Conservation (phyloP, 768 basidiomycete species). For the Phlebiopsis flavidoalba region DNA sequence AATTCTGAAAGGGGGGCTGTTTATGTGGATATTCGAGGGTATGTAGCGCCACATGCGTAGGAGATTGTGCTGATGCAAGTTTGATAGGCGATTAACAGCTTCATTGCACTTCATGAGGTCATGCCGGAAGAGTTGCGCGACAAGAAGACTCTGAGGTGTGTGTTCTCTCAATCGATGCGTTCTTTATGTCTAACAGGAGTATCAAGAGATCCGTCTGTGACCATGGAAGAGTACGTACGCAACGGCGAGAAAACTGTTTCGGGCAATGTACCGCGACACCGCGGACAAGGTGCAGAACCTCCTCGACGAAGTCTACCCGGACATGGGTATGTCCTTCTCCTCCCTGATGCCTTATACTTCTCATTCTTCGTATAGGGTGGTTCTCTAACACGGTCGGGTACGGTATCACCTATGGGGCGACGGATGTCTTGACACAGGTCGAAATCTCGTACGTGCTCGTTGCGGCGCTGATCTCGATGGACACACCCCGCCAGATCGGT, state of each 20-base stretch:
- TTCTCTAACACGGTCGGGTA: conserved; percentile 52
- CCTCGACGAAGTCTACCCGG: conserved; percentile 52
- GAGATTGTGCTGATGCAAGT: not conserved
- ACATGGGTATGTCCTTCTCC: conserved; percentile 44
- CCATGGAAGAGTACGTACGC: conserved; percentile 38
- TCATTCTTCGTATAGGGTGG: conserved; percentile 35
- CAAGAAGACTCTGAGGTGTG: conserved; percentile 40
- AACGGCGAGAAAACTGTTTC: conserved; percentile 42
- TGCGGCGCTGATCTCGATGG: conserved; percentile 55
- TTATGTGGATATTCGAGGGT: conserved; percentile 58
- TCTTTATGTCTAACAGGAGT: not conserved
- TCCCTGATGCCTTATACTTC: not conserved
- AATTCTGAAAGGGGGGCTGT: conserved; percentile 55
- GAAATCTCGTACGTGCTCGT: conserved; percentile 60
- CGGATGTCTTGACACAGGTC: conserved; percentile 38
- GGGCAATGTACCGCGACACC: conserved; percentile 51
- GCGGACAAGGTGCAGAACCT: conserved; percentile 41
- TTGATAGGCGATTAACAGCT: conserved; percentile 51
- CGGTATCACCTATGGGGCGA: conserved; percentile 48
- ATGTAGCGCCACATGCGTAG: conserved; percentile 6
- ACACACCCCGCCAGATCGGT: conserved; percentile 57
- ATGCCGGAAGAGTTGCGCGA: conserved; percentile 52
- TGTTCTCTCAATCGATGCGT: not conserved
- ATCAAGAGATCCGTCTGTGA: conserved; percentile 34
- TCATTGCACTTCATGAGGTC: conserved; percentile 43